Percentiles rank a stretch among this genome's conserved stretches.
phyloP scores from a whole-genome alignment of 2,329 filamentous ascomycete species.

The Venturia nashicola region DNA sequence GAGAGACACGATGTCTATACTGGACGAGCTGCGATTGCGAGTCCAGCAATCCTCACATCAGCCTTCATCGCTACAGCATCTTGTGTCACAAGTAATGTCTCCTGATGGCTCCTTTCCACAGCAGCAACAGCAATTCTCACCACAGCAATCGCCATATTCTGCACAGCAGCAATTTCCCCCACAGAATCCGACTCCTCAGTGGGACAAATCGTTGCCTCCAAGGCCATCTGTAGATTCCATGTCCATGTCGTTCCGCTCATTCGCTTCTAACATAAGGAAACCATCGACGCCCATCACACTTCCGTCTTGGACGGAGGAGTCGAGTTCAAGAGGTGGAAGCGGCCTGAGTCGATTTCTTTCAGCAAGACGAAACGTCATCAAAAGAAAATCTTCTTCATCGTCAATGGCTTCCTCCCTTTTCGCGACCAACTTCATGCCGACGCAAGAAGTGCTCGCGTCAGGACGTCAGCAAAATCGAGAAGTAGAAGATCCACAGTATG shows the following conservation, averaged over 20 bases:
- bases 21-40: constrained; percentile 5
- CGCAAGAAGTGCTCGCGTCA: neutral
- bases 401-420: neutral
- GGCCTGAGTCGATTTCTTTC: constrained; percentile 4
- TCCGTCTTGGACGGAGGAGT: neutral
- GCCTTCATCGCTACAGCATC: neutral
- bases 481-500: neutral
- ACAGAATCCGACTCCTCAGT: neutral
- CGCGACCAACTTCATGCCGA: neutral
- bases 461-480: neutral
- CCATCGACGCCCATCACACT: neutral
- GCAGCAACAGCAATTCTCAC: neutral
- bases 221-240: neutral
- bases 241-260: neutral
- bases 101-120: neutral
- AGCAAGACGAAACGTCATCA: neutral
- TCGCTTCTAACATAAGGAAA: neutral
- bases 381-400: neutral
- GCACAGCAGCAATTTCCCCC: neutral
- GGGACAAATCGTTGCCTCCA: neutral
- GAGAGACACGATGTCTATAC: constrained; percentile 20
- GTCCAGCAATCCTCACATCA: neutral
- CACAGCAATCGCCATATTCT: neutral
- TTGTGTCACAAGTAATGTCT: neutral
- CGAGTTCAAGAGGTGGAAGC: neutral